phyloP scores from a whole-genome alignment of 2,329 filamentous ascomycete genomes.

The Lecanicillium sp. region DNA sequence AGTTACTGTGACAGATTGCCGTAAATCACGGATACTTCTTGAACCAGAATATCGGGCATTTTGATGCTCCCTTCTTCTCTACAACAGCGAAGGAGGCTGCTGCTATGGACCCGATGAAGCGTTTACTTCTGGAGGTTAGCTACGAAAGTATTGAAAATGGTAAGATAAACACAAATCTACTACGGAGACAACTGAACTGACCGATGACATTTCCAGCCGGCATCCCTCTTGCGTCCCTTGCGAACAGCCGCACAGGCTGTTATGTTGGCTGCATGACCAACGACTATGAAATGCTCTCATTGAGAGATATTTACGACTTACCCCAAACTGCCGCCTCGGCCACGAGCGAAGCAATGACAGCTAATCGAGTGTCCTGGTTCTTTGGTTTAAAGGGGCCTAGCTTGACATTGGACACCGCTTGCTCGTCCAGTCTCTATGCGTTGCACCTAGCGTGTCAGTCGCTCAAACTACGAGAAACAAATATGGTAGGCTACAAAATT shows the following conservation, averaged over 20 bases:
- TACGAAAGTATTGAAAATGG: conserved; percentile 20
- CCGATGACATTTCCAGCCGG: too few species aligned
- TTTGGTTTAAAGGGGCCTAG: conserved; percentile 25
- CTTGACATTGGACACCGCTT: conserved; percentile 23
- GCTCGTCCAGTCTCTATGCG: conserved; percentile 19
- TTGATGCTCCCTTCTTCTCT: conserved; percentile 17
- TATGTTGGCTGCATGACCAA: conserved; percentile 20
- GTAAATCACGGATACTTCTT: conserved; percentile 15
- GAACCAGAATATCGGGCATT: conserved; percentile 15
- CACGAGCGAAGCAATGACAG: conserved; percentile 8
- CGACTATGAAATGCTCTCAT: conserved; percentile 15
- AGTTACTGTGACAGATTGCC: not conserved
- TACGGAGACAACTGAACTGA: not conserved
- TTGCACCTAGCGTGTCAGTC: conserved; percentile 20
- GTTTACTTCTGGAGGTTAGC: conserved; percentile 17
- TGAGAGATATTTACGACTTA: conserved; percentile 6
- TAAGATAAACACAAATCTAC: conserved; percentile 18
- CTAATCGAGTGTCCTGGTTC: conserved; percentile 20
- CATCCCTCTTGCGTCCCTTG: conserved; percentile 9
- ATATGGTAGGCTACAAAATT: conserved; percentile 17
- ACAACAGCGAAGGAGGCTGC: conserved; percentile 15
- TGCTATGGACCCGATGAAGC: conserved; percentile 21
- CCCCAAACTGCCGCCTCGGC: not conserved
- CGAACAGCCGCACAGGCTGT: conserved; percentile 9
- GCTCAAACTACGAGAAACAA: conserved; percentile 15